Evolutionary conservation across 2,329 filamentous ascomycete genomes (phyloP), one percentile per base, ranked within the genome.

Genomic region (Parastagonospora nodorum): DNA sequence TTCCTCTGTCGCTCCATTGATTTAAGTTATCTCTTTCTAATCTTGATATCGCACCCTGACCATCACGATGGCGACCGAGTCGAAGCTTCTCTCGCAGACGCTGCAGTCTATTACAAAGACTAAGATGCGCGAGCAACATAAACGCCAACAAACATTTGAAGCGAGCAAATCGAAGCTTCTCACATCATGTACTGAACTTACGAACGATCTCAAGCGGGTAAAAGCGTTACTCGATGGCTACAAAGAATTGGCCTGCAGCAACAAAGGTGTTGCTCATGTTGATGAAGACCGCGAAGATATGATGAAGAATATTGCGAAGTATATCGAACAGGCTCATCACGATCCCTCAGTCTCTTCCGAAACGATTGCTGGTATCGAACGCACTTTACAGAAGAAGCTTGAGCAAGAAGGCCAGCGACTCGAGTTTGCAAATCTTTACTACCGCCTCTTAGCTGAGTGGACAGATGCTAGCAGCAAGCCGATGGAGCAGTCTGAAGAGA

Each of bases 81-180:
- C 57, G 10, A 55, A 48, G 36, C 55, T 61, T 35, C 52, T 61
- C 6, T 54, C 55, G 19, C 58, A 61, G 44, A 61, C 58, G 14
- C 53, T 58, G 16, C 52, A 58, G 42, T 54, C 55, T 14, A 58
- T 61, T 42, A 56, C 58, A 10, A 47, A 16, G 6, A 61, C 53
- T 29, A 61, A 61, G 24, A 54, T 36, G 40, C 51, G 50, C 16
- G 58, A 58, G 42, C 55, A 60, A 38, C 24, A 50, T 35, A 58
- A 55, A 37, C 58, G 55, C n/a, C 45, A 42, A 16, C 48, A 51
- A 16, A 39, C 39, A 6, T 61, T 58, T 38, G 55, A 61, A 41
- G 38, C 41, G 28, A 49, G 46, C 46, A 58, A 58, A 42, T 14
- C 48, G 8, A 40, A 51, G 10, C 40, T 58, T 16, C 36, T 56